A percentile compares a stretch with the other conserved stretches of the same genome.
phyloP scores from a whole-genome alignment of 140 eudicot species.

The Oenanthe javanica region DNA sequence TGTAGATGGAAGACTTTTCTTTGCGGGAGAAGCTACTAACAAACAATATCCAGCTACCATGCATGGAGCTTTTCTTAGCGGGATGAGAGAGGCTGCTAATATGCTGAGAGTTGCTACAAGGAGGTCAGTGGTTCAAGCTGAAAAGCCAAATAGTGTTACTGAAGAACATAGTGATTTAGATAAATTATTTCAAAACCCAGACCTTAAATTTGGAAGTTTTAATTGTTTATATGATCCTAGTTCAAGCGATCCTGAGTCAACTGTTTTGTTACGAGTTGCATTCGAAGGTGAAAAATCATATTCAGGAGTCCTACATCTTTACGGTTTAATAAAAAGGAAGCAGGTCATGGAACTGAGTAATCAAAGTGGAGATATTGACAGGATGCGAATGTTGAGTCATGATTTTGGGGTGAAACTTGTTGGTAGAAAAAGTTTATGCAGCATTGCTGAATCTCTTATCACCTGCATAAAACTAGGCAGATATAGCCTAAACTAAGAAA shows the following conservation, averaged over 20 bases:
- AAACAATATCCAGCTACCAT: conserved; percentile 96
- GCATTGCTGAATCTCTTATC: conserved; percentile 35
- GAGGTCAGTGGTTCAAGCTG: conserved; percentile 24
- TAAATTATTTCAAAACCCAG: conserved; percentile 31
- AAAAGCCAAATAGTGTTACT: conserved; percentile 15
- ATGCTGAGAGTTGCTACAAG: conserved; percentile 60
- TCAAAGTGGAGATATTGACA: conserved; percentile 33
- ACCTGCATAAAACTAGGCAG: conserved; percentile 28
- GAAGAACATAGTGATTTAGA: conserved; percentile 23
- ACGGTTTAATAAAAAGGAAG: conserved; percentile 33
- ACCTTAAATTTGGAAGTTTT: conserved; percentile 37
- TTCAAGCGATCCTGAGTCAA: conserved; percentile 32
- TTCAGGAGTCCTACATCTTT: conserved; percentile 26
- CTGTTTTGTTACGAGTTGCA: conserved; percentile 29
- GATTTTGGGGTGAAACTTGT: conserved; percentile 34
- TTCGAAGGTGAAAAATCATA: conserved; percentile 25
- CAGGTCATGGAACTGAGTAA: conserved; percentile 37
- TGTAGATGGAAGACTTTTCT: conserved; percentile 71
- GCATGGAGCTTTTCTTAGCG: conserved; percentile 99
- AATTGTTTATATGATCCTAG: conserved; percentile 39
- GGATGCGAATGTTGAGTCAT: conserved; percentile 29
- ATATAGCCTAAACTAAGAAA: conserved; percentile 6
- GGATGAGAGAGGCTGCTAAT: conserved; percentile 98
- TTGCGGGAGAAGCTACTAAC: conserved; percentile 97
- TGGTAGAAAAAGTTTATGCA: conserved; percentile 29